These are phyloP conservation scores for Cyathus striatus DNA, from an alignment of 768 basidiomycete species.

Conservation along the genomic window DNA sequence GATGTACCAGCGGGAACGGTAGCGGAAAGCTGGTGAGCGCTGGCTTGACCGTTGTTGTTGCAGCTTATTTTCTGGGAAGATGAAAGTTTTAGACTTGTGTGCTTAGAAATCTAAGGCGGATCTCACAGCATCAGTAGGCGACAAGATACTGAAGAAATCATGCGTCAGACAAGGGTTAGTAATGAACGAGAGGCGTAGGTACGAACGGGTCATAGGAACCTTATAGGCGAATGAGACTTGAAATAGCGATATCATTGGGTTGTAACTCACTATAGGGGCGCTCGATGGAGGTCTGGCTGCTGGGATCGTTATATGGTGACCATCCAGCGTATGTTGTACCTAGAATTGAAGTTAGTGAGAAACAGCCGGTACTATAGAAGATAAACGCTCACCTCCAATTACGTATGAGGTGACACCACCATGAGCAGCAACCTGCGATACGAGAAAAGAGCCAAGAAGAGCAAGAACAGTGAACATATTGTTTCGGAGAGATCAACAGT, in stretches of 20 bases:
- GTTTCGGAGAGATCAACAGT: too few species aligned
- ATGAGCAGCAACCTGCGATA: conserved; percentile 26
- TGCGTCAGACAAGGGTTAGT: neutral
- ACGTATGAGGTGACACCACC: conserved; percentile 31
- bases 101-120: too few species aligned
- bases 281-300: conserved; percentile 27
- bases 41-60: conserved; percentile 29
- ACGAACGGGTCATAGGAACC: conserved; percentile 26
- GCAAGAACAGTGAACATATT: conserved; percentile 18
- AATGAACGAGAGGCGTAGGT: conserved; percentile 6
- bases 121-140: conserved; percentile 9
- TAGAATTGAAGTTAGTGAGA: conserved; percentile 1
- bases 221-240: conserved; percentile 3
- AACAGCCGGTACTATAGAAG: neutral
- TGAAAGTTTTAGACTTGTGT: too few species aligned
- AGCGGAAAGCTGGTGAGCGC: conserved; percentile 24
- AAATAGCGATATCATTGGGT: neutral
- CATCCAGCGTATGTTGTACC: conserved; percentile 26
- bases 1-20: conserved; percentile 25
- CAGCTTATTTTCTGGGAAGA: conserved; percentile 21
- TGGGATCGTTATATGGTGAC: conserved; percentile 29
- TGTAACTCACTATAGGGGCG: conserved; percentile 24
- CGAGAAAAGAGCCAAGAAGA: conserved; percentile 20
- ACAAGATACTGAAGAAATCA: conserved; percentile 15
- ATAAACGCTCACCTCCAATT: conserved; percentile 18